Evolutionary conservation across 2,329 filamentous ascomycete species (phyloP).

Genomic region (Cercospora zeae-maydis): DNA sequence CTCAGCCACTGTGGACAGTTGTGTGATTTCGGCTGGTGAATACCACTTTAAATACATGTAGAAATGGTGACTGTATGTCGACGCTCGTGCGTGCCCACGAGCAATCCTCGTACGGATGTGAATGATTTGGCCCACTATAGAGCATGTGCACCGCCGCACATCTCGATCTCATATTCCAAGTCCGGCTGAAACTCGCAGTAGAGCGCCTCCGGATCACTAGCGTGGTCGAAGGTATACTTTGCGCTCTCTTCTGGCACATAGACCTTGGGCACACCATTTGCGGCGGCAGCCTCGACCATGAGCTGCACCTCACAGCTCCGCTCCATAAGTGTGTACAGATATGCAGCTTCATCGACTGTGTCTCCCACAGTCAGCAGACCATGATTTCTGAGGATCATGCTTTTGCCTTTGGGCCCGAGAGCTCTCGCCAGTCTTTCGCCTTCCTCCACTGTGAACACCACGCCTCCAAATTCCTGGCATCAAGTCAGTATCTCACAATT

Average conservation of each 20-base stretch:
- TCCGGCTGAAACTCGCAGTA: slow-evolving; percentile 55
- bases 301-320: slow-evolving; percentile 66
- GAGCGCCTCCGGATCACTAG: slow-evolving; percentile 47
- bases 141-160: slow-evolving; percentile 29
- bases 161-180: slow-evolving; percentile 41
- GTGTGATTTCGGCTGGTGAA: slow-evolving; percentile 23
- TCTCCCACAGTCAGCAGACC: slow-evolving; percentile 66
- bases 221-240: slow-evolving; percentile 51
- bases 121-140: neutral
- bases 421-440: slow-evolving; percentile 61
- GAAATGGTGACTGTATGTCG: no score
- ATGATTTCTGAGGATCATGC: slow-evolving; percentile 66
- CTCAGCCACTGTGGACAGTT: slow-evolving; percentile 62
- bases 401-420: slow-evolving; percentile 60
- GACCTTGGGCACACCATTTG: slow-evolving; percentile 51
- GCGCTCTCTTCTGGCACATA: slow-evolving; percentile 56
- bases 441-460: slow-evolving; percentile 62
- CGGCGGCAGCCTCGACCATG: slow-evolving; percentile 63
- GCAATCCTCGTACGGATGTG: no score
- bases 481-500: neutral
- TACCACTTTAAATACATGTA: neutral
- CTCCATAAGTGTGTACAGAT: slow-evolving; percentile 66
- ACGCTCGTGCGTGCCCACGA: neutral
- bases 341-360: slow-evolving; percentile 72
- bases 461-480: slow-evolving; percentile 56